Percentiles rank a stretch among this genome's conserved stretches.
Evolutionary conservation across 2,329 filamentous ascomycete species (phyloP).

Genomic region (Aspergillus proliferans): DNA sequence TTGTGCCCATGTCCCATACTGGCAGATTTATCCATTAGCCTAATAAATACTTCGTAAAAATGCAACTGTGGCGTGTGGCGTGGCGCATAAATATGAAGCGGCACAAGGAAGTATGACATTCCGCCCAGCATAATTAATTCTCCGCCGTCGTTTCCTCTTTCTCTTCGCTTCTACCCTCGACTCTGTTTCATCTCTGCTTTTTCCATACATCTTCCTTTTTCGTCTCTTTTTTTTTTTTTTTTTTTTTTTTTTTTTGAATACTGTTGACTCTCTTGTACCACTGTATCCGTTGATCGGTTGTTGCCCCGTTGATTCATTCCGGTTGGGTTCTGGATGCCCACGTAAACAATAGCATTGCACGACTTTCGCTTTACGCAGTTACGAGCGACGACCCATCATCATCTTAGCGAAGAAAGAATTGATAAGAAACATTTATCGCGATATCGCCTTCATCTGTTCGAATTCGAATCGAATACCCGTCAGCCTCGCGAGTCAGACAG

Average conservation of each 20-base stretch:
- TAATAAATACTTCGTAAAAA: too few relatives aligned
- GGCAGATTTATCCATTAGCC: too few relatives aligned
- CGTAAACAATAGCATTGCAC: conserved; percentile 17
- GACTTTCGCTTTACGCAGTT: conserved; percentile 4
- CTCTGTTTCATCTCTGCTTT: not conserved
- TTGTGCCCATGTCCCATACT: too few relatives aligned
- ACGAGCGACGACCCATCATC: not conserved
- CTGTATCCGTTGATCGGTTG: too few relatives aligned
- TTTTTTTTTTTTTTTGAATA: not conserved
- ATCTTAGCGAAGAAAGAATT: too few relatives aligned
- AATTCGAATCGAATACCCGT: not conserved
- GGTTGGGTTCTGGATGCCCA: conserved; percentile 11
- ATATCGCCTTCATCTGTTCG: not conserved
- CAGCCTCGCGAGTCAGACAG: not conserved
- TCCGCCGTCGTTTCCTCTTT: not conserved
- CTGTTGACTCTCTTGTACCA: too few relatives aligned
- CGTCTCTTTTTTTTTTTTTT: not conserved
- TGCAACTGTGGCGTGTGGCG: not conserved
- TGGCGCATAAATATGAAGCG: not conserved
- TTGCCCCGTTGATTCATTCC: not conserved
- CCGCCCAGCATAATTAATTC: not conserved
- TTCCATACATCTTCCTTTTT: not conserved
- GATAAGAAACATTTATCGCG: too few relatives aligned
- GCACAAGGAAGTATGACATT: not conserved
- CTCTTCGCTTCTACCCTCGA: not conserved